Evolutionary conservation across 495 filamentous ascomycete genomes (phyloP).

Genomic region (Aspergillus coremiiformis): DNA sequence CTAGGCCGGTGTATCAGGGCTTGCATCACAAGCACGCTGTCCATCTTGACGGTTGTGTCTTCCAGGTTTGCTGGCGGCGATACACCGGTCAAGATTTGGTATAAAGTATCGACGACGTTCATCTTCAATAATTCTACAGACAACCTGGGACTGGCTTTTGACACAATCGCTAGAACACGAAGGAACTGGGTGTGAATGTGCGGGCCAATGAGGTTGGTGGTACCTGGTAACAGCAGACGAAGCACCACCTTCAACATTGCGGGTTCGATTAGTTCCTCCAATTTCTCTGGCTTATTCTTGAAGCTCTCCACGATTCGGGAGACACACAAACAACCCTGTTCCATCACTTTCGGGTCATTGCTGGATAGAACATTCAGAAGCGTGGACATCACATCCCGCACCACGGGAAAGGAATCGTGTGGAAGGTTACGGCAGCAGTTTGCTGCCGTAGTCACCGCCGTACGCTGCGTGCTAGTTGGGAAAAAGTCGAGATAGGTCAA

Average conservation of each 20-base stretch:
- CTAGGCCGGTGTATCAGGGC: constrained; percentile 93
- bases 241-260: constrained; percentile 81
- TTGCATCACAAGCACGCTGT: constrained; percentile 98
- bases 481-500: constrained; percentile 96
- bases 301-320: constrained; percentile 97
- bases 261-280: constrained; percentile 85
- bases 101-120: constrained; percentile 95
- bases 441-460: constrained; percentile 92
- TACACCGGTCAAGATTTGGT: constrained; percentile 94
- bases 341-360: constrained; percentile 93
- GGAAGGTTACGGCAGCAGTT: constrained; percentile 97
- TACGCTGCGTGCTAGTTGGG: constrained; percentile 90
- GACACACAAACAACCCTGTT: constrained; percentile 93
- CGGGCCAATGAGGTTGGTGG: constrained; percentile 89
- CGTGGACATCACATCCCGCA: constrained; percentile 92
- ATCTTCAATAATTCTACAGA: constrained; percentile 91
- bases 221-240: constrained; percentile 86
- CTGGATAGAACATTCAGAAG: constrained; percentile 81
- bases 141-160: constrained; percentile 76
- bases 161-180: constrained; percentile 77
- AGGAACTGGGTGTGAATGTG: constrained; percentile 97
- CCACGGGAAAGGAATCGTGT: constrained; percentile 80
- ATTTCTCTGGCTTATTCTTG: constrained; percentile 71
- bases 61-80: constrained; percentile 78
- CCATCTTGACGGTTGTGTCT: constrained; percentile 79